Evolutionary conservation across 1,139 yeast species (phyloP), one percentile per base, ranked within the genome.

Genomic region (Candida tetrigidarum): DNA sequence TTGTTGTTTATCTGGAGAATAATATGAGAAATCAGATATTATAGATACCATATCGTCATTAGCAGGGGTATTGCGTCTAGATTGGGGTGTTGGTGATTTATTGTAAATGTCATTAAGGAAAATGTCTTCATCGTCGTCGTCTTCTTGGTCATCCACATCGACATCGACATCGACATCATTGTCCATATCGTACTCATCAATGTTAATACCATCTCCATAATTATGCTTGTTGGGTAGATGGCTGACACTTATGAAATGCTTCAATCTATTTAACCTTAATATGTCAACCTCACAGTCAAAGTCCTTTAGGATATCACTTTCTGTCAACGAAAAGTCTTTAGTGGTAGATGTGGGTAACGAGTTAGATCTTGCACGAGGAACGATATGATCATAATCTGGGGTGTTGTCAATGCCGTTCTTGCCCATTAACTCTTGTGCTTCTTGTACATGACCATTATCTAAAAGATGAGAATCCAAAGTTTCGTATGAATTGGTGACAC

Each of bases 21-120:
- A 59, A 43, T 55, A 52, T 2, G 69, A 64, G n/a, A 60, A 44
- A 34, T 64, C 69, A 2, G 70, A 64, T 20, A 60, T 54, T 2
- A 61, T 49, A 0, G 68, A 64, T 12, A 58, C 38, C 35, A 57
- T 55, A 38, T 66, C 70, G 30, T 52, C 47, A 39, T 54, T 51
- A 27, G 36, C 43, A 11, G 35, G 23, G 14, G 27, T 22, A 10
- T 15, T 38, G 22, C 38, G 20, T 44, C 34, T 26, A 43, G 45
- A 25, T 41, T 40, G 41, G 9, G 53, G 53, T 1, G 54, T 51
- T 5, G 52, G 48, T 4, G 52, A 50, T 18, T 39, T 32, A 18
- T 35, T 19, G 26, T 48, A 46, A 12, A 46, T 38, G 4, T 47
- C 52, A 14, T 49, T 44, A 32, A 43, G 43, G 33, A 50, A 44